A percentile compares a stretch with the other conserved stretches of the same genome.
phyloP scores from a whole-genome alignment of 2,329 filamentous ascomycete species.

The Curvularia sp. region DNA sequence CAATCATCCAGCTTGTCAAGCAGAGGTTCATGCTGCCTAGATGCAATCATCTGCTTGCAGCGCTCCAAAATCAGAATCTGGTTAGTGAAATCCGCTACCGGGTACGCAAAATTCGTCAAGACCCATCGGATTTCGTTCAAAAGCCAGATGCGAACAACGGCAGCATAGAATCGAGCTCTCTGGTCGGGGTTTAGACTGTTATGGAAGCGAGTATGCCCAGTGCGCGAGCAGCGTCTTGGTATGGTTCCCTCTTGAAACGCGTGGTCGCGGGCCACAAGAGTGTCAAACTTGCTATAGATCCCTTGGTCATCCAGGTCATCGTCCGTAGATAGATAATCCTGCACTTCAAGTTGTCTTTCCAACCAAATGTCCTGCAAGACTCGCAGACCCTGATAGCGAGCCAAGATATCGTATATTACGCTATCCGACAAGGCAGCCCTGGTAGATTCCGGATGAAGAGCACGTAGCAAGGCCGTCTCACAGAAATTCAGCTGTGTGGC shows the following conservation, averaged over 20 bases:
- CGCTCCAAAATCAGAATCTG: constrained; percentile 7
- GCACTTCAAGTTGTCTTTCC: constrained; percentile 20
- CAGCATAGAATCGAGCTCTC: constrained; percentile 33
- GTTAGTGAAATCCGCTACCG: constrained; percentile 4
- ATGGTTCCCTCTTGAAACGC: constrained; percentile 11
- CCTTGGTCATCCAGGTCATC: constrained; percentile 8
- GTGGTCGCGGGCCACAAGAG: constrained; percentile 15
- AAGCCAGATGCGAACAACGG: constrained; percentile 31
- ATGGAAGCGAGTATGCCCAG: constrained; percentile 15
- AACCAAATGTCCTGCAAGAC: constrained; percentile 35
- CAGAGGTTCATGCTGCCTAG: constrained; percentile 8
- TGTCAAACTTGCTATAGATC: constrained; percentile 7
- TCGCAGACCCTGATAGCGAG: constrained; percentile 36
- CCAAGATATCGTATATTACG: constrained; percentile 30
- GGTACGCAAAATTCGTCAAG: constrained; percentile 25
- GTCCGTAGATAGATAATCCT: constrained; percentile 25
- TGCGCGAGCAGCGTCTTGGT: constrained; percentile 1
- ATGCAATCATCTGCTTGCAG: neutral
- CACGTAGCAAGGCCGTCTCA: constrained; percentile 7
- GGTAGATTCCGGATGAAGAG: constrained; percentile 6
- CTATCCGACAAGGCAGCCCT: constrained; percentile 21
- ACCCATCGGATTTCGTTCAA: constrained; percentile 39
- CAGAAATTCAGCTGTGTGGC: constrained; percentile 3
- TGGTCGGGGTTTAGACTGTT: constrained; percentile 29
- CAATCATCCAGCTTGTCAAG: constrained; percentile 32